Evolutionary conservation across 2,329 filamentous ascomycete species (phyloP), one percentile per base, ranked within the genome.

Genomic region (Talaromyces islandicus): DNA sequence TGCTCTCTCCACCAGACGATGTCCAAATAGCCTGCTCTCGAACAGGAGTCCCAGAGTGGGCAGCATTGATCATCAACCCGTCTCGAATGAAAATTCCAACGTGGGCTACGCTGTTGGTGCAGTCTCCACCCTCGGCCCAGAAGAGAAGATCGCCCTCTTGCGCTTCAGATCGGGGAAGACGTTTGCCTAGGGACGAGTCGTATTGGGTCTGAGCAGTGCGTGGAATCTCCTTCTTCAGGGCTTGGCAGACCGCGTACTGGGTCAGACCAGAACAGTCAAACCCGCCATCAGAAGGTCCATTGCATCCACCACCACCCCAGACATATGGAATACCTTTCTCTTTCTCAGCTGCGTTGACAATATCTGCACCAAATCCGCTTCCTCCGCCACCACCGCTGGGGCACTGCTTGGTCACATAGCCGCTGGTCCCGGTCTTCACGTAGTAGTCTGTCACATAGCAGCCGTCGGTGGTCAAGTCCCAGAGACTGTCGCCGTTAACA

Each of bases 181-280:
- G 62, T 52, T 64, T 64, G 29, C 67, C 66, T 51, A 67, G 41
- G 6, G 41, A 59, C 4, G 66, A 64, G 19, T 68, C 41, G 48
- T 69, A 69, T 60, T 69, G 67, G 1, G 62, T 62, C 58, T 69
- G 63, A 56, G 67, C 66, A 9, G 64, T 65, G 25, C 67, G 67
- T 2, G 67, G 64, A 29, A 69, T 69, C 7, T 59, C 63, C 50
- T 62, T 63, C 17, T 64, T 52, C 56, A 67, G 38, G 12, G 67
- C 62, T 53, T 66, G 27, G 57, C 66, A 69, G 35, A 68, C 38
- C 19, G 67, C 62, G 58, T 66, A 69, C 60, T 69, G 67, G 12
- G 67, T 69, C 43, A 69, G 59, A 27, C 67, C 67, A 7, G 67
- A 69, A 60, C 67, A 69, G 46, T 69, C 67, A 54, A 69, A 69